Base-by-base conservation (phyloP, 306 rosid genomes). In the Rosa chinensis region DNA sequence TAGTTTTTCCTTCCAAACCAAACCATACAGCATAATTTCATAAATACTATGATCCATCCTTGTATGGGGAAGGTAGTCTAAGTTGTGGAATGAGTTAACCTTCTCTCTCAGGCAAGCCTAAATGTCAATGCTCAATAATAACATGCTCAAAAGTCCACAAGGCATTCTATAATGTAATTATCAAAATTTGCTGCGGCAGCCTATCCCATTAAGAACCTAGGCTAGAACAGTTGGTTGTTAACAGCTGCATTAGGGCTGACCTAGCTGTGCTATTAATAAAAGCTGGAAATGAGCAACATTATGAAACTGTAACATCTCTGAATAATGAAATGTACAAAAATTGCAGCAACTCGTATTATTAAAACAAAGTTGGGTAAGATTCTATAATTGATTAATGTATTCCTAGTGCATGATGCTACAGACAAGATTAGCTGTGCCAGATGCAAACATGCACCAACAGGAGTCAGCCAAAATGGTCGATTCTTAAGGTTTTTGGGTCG, bases 401-500 rank as follows among this genome's bases (percentile, higher is more conserved):
- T 58, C 4, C 47, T 39, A 23, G 20, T 23, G 73, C 47, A 70
- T 37, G 25, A 76, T 40, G 76, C 75, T 72, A 73, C 25, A 49
- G 80, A 74, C 83, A 79, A 61, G 49, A 39, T 59, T 40, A 66
- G 80, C 50, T 74, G 74, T 70, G 86, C 43, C 78, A 75, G 83
- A 71, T 77, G 76, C 77, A 76, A 40, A 23, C 77, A 81, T 61
- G 81, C 77, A 76, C 21, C 75, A 37, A 70, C 75, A 45, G 70
- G 3, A 75, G 62, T 75, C 75, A 44, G 74, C 70, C 77, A 71
- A 66, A 70, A 56, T 76, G 84, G 70, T 77, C 84, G 72, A 81
- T 37, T 78, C 23, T 43, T 47, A 73, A 76, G 59, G 58, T 21
- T 81, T 81, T 67, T 37, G 23, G 81, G 70, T 77, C 83, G 75